Evolutionary conservation across 1,284 basidiomycete species (phyloP), one percentile per base, ranked within the genome.

Genomic region (Cryptococcus sp.): DNA sequence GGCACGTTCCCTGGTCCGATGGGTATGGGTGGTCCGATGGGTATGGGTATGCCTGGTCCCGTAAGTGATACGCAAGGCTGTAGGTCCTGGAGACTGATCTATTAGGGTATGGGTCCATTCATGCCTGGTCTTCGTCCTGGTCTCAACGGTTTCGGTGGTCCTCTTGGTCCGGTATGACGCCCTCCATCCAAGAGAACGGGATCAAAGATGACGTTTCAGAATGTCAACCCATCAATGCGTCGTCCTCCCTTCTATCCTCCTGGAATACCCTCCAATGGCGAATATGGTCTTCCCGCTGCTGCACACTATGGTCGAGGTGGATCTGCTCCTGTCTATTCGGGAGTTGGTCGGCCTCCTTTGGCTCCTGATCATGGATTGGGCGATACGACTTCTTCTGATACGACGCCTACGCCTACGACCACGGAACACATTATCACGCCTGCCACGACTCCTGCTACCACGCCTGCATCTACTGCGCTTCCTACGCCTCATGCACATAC

Each of bases 91-190:
- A n/a, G n/a, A n/a, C 36, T 40, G 25, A 50, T 19, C 25, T n/a
- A n/a, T 31, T 26, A 68, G 65, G 66, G 67, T 22, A 66, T 71
- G 64, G 66, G 66, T 38, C 69, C 67, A 6, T 69, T 65, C 51
- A 65, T 65, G 59, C 63, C 62, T 45, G 68, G 67, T 52, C 55
- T 69, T 47, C 63, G 63, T 48, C 69, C 69, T 49, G 67, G 68
- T 48, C 51, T 67, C 24, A 52, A 55, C 32, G 67, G 65, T 33
- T 66, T 68, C 36, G 68, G 68, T 47, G 69, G 69, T 47, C 65
- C 68, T 4, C 54, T 71, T 21, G 69, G 69, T 50, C 69, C 69
- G 21, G 64, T 66, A 32, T 51, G 60, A 47, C 0, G 14, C 42
- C 14, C 28, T 24, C 11, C 26, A 19, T 11, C 37, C 6, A 19